phyloP scores from a whole-genome alignment of 768 basidiomycete species.

The Neoboletus brunneissimus region DNA sequence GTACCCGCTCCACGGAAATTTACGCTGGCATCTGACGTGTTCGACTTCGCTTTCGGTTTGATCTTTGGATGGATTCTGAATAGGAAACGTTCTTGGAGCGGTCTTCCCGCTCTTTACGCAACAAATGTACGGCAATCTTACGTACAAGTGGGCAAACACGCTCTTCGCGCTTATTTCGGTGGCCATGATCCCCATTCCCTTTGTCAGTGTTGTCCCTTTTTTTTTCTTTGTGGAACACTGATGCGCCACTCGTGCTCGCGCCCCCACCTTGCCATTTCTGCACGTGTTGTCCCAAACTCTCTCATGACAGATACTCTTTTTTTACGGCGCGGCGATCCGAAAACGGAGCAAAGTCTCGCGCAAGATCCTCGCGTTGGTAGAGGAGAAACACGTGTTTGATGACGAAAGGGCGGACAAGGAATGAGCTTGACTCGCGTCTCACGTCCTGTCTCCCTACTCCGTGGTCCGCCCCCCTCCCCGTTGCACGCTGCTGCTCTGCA shows the following conservation, averaged over 20 bases:
- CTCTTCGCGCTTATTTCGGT: constrained; percentile 52
- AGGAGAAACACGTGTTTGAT: background rate
- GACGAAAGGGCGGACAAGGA: background rate
- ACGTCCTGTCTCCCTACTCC: no score
- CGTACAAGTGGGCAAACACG: constrained; percentile 60
- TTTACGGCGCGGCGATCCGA: constrained; percentile 33
- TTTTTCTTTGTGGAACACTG: background rate
- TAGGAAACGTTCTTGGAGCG: constrained; percentile 49
- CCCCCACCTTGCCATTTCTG: background rate
- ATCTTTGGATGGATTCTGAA: background rate
- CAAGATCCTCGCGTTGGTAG: constrained; percentile 18
- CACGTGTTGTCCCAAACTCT: background rate
- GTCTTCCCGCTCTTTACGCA: constrained; percentile 63
- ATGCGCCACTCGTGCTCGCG: background rate
- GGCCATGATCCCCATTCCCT: constrained; percentile 59
- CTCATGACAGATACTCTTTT: constrained; percentile 28
- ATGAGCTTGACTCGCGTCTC: no score
- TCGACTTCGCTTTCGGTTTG: constrained; percentile 18
- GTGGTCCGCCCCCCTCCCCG: no score
- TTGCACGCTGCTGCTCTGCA: background rate
- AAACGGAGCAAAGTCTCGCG: constrained; percentile 28
- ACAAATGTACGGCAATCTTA: constrained; percentile 55
- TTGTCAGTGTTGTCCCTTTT: constrained; percentile 36
- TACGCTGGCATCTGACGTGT: constrained; percentile 5
- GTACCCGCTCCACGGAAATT: constrained; percentile 17